Evolutionary conservation across 352 stramenopile species (phyloP).

Genomic region (Phytophthora pseudosyringae): DNA sequence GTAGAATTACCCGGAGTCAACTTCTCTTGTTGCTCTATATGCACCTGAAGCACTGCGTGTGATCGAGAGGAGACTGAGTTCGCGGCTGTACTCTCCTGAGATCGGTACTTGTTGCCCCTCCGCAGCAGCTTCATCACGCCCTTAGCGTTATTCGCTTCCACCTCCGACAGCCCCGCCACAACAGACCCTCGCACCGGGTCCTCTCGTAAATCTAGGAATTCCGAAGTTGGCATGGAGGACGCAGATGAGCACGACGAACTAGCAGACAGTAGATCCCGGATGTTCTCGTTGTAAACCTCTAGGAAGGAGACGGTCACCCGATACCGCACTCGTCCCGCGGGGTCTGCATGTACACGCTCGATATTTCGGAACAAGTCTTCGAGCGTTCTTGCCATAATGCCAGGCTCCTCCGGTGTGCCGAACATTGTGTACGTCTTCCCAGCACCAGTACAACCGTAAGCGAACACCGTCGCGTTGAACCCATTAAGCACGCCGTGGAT

Average conservation of each 20-base stretch:
- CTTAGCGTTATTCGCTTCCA: constrained; percentile 74
- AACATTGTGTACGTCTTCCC: constrained; percentile 95
- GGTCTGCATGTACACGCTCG: constrained; percentile 34
- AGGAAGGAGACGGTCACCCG: constrained; percentile 88
- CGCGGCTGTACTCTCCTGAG: constrained; percentile 88
- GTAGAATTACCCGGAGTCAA: constrained; percentile 19
- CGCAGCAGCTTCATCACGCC: constrained; percentile 91
- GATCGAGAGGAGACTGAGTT: constrained; percentile 91
- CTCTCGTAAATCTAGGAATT: constrained; percentile 84
- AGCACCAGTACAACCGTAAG: constrained; percentile 88
- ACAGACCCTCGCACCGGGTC: constrained; percentile 86
- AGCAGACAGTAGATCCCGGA: constrained; percentile 83
- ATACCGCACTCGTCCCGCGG: constrained; percentile 27
- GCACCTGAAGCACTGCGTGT: constrained; percentile 89
- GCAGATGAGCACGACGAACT: constrained; percentile 31
- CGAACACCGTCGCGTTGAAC: constrained; percentile 93
- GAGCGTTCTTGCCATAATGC: constrained; percentile 91
- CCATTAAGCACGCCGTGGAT: constrained; percentile 89
- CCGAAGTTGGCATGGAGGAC: constrained; percentile 27
- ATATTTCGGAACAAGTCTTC: constrained; percentile 87
- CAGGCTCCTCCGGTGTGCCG: constrained; percentile 76
- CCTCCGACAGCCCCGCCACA: constrained; percentile 87
- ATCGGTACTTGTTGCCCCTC: constrained; percentile 86
- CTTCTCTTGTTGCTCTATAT: constrained; percentile 77
- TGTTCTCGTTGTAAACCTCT: constrained; percentile 95